These are phyloP conservation scores for Alternaria dauci DNA, from an alignment of 2,329 filamentous ascomycete genomes.

Conservation along the genomic window DNA sequence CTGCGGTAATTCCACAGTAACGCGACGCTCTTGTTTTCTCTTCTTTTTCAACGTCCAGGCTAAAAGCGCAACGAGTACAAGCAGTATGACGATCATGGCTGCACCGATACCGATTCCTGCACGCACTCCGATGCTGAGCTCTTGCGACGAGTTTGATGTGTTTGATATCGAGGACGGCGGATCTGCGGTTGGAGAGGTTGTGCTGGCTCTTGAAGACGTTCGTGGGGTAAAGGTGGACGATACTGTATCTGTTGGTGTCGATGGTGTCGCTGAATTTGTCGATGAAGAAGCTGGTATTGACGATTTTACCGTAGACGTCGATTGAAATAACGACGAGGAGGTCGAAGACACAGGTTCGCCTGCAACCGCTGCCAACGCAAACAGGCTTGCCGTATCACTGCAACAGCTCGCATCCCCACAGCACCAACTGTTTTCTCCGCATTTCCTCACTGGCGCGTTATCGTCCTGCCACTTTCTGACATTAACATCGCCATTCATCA, in stretches of 20 bases:
- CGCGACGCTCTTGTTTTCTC: background rate
- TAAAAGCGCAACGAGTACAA: background rate
- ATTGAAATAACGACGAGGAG: background rate
- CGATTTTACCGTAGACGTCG: too few relatives aligned
- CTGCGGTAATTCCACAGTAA: background rate
- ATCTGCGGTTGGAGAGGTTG: background rate
- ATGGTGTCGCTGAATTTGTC: too few relatives aligned
- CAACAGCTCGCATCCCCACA: background rate
- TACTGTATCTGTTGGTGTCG: too few relatives aligned
- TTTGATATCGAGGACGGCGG: background rate
- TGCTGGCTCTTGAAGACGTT: too few relatives aligned
- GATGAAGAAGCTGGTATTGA: too few relatives aligned
- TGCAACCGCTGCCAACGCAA: background rate
- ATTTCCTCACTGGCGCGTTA: background rate
- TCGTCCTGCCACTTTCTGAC: background rate
- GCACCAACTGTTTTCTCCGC: background rate
- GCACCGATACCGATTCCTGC: conserved; percentile 2
- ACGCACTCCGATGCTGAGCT: background rate
- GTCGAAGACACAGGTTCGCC: background rate
- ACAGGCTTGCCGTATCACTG: background rate
- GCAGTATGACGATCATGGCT: background rate
- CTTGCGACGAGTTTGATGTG: background rate
- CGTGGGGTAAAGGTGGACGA: too few relatives aligned
- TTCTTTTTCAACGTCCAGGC: background rate
- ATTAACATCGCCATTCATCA: background rate